Percentiles rank a stretch among this genome's conserved stretches.
Conservation (phyloP, 2,329 filamentous ascomycete genomes). For the Simplicillium sp. region DNA sequence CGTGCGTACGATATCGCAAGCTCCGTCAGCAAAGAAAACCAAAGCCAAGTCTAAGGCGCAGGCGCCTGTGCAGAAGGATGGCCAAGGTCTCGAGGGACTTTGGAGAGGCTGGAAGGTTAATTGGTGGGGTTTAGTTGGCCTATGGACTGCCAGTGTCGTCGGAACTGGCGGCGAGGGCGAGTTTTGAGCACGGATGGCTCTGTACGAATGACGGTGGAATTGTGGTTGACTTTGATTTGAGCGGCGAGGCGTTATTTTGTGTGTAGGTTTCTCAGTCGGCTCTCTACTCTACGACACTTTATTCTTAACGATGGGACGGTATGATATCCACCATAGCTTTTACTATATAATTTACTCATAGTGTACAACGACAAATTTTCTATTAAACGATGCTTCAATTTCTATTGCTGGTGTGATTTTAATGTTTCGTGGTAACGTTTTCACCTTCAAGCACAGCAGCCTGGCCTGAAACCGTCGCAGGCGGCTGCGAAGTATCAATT, state of each 20-base stretch:
- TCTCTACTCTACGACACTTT: constrained; percentile 7
- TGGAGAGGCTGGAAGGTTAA: constrained; percentile 71
- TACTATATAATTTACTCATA: not conserved
- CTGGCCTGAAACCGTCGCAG: not conserved
- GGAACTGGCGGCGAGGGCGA: constrained; percentile 52
- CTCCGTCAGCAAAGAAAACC: constrained; percentile 20
- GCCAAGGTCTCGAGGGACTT: constrained; percentile 59
- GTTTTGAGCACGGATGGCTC: constrained; percentile 30
- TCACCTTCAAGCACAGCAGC: not conserved
- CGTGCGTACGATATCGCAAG: constrained; percentile 34
- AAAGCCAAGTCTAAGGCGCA: constrained; percentile 21
- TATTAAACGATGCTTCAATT: not conserved
- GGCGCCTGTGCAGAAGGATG: constrained; percentile 37
- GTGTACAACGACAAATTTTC: not conserved
- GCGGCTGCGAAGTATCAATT: constrained; percentile 15
- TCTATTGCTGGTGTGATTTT: not conserved
- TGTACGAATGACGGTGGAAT: too few relatives aligned
- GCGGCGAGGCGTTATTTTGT: constrained; percentile 3
- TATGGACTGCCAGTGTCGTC: constrained; percentile 61
- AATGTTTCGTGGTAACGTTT: constrained; percentile 1
- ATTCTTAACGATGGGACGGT: constrained; percentile 9
- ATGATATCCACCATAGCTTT: constrained; percentile 27
- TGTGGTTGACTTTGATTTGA: too few relatives aligned
- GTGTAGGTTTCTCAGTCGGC: not conserved
- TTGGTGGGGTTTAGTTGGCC: constrained; percentile 66